Base-by-base conservation (phyloP, 2,329 filamentous ascomycete genomes). In the Epichloe bromicola region DNA sequence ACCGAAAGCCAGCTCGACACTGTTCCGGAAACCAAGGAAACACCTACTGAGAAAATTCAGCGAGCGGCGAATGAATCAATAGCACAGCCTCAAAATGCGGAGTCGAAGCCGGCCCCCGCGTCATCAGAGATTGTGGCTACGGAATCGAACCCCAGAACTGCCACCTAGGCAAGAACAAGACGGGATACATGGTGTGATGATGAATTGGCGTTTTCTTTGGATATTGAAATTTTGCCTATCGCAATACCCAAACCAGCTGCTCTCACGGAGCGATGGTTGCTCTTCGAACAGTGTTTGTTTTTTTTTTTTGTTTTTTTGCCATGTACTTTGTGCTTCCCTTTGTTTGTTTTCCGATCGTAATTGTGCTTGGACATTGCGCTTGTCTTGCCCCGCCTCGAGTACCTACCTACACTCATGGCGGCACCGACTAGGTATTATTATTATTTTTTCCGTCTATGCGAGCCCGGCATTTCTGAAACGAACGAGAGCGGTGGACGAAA, bases 11-110 rank as follows among this genome's bases (percentile, higher is more conserved):
- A 46, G 10, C 20, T 44, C 6, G 45, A 26, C n/a, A 23, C 37
- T 12, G 52, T 51, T 43, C 41, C 17, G 5, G 45, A 53, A 34
- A 34, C 36, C 5, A 51, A 34, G 36, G 51, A 53, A 37, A 30
- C 10, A 11, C 34, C 20, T 10, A 17, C 14, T 2, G 39, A 48
- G 34, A 19, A 33, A 19, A 23, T 17, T 6, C 33, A 17, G 14
- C 20, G 33, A 17, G 26, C 15, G 23, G 15, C 23, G 11, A 7
- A 40, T 7, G n/a, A 33, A 17, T 40, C 43, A 23, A 23, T 30
- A 39, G n/a, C 34, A 20, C 19, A 39, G 34, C 40, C 40, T 37
- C 33, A 19, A 17, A 34, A 37, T 30, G 19, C 40, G 7, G 33
- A 43, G 20, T 10, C 15, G 14, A 38, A 34, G 7, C 33, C 34